A percentile compares a stretch with the other conserved stretches of the same genome.
These are phyloP conservation scores for Strobilomyces confusus DNA, from an alignment of 768 basidiomycete species.

Conservation along the genomic window DNA sequence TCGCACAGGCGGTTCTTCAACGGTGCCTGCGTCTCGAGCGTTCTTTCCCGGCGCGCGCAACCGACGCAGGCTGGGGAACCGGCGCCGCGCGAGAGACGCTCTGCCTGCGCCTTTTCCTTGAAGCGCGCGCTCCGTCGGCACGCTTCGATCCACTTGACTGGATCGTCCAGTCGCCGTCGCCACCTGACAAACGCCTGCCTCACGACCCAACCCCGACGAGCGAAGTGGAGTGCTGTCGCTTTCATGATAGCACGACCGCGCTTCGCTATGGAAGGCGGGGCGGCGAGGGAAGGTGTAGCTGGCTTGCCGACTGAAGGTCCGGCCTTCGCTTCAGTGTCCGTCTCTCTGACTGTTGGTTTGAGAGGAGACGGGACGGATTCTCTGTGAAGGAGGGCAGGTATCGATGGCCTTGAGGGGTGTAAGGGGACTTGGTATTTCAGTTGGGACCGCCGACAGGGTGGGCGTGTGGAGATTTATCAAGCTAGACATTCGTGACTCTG, in stretches of 20 bases:
- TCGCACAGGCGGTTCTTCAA: conserved; percentile 31
- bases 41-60: conserved; percentile 15
- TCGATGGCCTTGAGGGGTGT: conserved; percentile 21
- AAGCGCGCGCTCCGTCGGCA: conserved; percentile 58
- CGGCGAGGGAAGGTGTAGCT: neutral
- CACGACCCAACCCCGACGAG: conserved; percentile 37
- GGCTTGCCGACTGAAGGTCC: conserved; percentile 5
- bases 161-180: conserved; percentile 42
- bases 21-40: conserved; percentile 20
- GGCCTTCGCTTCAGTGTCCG: conserved; percentile 6
- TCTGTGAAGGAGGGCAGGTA: conserved; percentile 15
- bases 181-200: conserved; percentile 43
- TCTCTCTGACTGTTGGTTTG: conserved; percentile 13
- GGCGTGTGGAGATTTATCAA: conserved; percentile 27
- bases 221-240: conserved; percentile 41
- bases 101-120: conserved; percentile 43
- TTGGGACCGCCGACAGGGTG: conserved; percentile 18
- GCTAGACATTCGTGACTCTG: conserved; percentile 17
- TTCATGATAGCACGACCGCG: conserved; percentile 29
- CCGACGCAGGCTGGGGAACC: conserved; percentile 16
- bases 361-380: conserved; percentile 28
- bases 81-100: conserved; percentile 30
- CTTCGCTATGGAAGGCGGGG: conserved; percentile 7
- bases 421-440: conserved; percentile 32
- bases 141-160: conserved; percentile 59